Evolutionary conservation across 1,139 yeast genomes (phyloP).

Genomic region (Yamadazyma siamensis): DNA sequence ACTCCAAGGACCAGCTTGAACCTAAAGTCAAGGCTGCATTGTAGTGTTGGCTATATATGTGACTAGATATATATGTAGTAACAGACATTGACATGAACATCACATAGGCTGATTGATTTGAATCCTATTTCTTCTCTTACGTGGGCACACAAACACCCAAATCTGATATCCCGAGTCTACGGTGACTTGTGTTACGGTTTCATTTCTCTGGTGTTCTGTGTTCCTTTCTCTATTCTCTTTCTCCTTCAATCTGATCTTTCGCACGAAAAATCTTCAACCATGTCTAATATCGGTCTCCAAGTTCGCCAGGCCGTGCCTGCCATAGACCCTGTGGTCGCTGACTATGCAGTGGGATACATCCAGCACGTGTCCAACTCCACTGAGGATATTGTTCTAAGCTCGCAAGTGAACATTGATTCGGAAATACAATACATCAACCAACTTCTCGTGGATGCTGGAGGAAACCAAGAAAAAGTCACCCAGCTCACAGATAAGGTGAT

Average conservation of each 20-base stretch:
- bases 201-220: too few relatives aligned
- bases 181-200: too few relatives aligned
- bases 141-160: too few relatives aligned
- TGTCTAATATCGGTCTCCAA: constrained; percentile 59
- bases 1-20: constrained; percentile 32
- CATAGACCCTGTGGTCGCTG: constrained; percentile 85
- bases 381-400: constrained; percentile 78
- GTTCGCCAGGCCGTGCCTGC: constrained; percentile 89
- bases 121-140: too few relatives aligned
- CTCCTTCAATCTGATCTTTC: too few relatives aligned
- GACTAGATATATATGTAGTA: too few relatives aligned
- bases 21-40: constrained; percentile 39
- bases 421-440: constrained; percentile 67
- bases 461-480: constrained; percentile 51
- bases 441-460: constrained; percentile 79
- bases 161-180: too few relatives aligned
- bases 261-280: too few relatives aligned
- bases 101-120: too few relatives aligned
- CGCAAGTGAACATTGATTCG: constrained; percentile 58
- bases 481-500: constrained; percentile 43
- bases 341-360: constrained; percentile 87
- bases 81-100: too few relatives aligned
- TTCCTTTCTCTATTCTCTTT: too few relatives aligned
- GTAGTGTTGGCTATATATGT: too few relatives aligned
- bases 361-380: constrained; percentile 73